Percentiles rank a stretch among this genome's conserved stretches.
Evolutionary conservation across 2,329 filamentous ascomycete species (phyloP).

Genomic region (Aspergillus flavus): DNA sequence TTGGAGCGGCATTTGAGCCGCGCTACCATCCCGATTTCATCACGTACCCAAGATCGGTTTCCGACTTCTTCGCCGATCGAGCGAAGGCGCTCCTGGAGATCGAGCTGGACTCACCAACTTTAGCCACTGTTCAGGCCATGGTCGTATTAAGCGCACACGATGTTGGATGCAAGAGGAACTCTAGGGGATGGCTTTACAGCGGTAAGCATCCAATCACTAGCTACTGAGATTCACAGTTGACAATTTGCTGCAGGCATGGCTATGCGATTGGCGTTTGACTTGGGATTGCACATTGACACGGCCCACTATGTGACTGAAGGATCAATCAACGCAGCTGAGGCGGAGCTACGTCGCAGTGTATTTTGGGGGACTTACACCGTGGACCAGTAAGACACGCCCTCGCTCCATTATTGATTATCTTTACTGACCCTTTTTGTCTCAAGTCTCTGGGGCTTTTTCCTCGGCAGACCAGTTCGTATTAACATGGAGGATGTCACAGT

Average conservation of each 20-base stretch:
- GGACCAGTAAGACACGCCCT: slow-evolving; percentile 8
- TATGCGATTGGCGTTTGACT: slow-evolving; percentile 28
- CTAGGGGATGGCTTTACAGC: slow-evolving; percentile 47
- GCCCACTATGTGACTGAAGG: slow-evolving; percentile 19
- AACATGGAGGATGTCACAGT: slow-evolving; percentile 40
- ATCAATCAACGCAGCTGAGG: slow-evolving; percentile 17
- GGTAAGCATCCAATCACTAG: slow-evolving; percentile 25
- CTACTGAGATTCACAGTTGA: background rate
- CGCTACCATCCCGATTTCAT: slow-evolving; percentile 34
- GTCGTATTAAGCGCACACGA: slow-evolving; percentile 46
- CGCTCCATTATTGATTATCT: background rate
- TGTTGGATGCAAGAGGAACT: slow-evolving; percentile 37
- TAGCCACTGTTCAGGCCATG: slow-evolving; percentile 49
- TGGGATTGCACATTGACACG: slow-evolving; percentile 35
- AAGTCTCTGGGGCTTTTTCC: slow-evolving; percentile 33
- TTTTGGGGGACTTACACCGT: slow-evolving; percentile 41
- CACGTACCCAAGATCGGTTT: slow-evolving; percentile 38
- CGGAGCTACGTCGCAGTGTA: slow-evolving; percentile 32
- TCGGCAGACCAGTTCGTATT: slow-evolving; percentile 40
- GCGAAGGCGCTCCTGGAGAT: slow-evolving; percentile 46
- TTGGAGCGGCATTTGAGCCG: slow-evolving; percentile 34
- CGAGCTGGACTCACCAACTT: slow-evolving; percentile 46
- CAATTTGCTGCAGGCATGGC: slow-evolving; percentile 21
- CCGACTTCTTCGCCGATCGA: slow-evolving; percentile 41
- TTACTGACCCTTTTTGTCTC: background rate